These are phyloP conservation scores for Sporopachydermia lactativora DNA, from an alignment of 805 yeast genomes.

Conservation along the genomic window DNA sequence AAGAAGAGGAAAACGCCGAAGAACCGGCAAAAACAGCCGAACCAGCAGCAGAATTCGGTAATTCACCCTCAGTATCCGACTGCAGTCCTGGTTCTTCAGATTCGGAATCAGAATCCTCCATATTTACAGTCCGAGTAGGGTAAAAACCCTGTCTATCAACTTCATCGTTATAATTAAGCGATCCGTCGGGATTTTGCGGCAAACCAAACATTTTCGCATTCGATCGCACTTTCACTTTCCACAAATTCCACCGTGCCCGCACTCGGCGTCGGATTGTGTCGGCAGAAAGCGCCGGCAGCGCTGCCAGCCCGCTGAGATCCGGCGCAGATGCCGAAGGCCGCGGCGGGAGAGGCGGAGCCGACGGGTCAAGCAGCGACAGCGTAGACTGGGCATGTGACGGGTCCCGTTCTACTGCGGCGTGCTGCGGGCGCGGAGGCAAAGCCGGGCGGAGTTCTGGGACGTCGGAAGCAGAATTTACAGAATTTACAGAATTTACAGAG, in stretches of 20 bases:
- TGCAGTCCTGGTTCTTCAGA: constrained; percentile 1
- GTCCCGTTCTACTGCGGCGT: too few relatives aligned
- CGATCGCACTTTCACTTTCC: neutral
- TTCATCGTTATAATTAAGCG: neutral
- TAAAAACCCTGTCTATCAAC: constrained; percentile 2
- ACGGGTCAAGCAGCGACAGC: too few relatives aligned
- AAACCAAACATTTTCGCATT: neutral
- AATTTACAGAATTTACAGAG: too few relatives aligned
- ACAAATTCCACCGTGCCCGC: neutral
- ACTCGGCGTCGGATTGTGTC: neutral
- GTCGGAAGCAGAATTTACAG: too few relatives aligned
- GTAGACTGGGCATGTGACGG: too few relatives aligned
- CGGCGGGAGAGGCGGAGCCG: too few relatives aligned
- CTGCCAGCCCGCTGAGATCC: too few relatives aligned
- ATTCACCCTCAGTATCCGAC: neutral
- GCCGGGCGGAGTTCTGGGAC: too few relatives aligned
- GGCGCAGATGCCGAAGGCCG: too few relatives aligned
- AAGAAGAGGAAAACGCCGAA: neutral
- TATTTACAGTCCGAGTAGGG: neutral
- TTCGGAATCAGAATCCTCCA: constrained; percentile 2
- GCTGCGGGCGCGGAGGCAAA: too few relatives aligned
- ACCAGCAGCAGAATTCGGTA: neutral
- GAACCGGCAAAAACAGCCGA: neutral
- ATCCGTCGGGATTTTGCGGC: neutral
- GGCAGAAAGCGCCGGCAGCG: too few relatives aligned